Evolutionary conservation across 2,329 filamentous ascomycete genomes (phyloP).

Genomic region (Knoxdaviesia capensis): DNA sequence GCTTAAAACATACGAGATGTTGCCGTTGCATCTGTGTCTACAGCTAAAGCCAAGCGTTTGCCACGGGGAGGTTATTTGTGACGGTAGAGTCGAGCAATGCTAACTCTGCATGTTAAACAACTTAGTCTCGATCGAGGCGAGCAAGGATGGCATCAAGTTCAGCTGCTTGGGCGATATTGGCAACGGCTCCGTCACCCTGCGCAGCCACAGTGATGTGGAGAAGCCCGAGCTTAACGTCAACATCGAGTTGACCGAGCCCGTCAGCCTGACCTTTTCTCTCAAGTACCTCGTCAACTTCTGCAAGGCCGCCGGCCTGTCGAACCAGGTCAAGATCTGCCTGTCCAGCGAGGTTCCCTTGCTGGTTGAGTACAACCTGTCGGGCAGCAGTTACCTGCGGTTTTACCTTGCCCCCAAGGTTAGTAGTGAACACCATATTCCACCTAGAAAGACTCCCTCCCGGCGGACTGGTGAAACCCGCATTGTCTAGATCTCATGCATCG

Average conservation of each 20-base stretch:
- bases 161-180: slow-evolving; percentile 86
- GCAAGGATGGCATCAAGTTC: slow-evolving; percentile 95
- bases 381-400: slow-evolving; percentile 83
- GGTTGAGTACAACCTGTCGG: slow-evolving; percentile 71
- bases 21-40: too few species aligned
- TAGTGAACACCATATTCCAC: slow-evolving; percentile 2
- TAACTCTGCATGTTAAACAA: slow-evolving; percentile 5
- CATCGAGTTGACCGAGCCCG: slow-evolving; percentile 81
- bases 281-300: slow-evolving; percentile 99
- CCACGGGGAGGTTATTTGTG: too few species aligned
- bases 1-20: too few species aligned
- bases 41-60: too few species aligned
- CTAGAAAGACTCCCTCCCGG: too few species aligned
- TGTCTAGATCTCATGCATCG: background rate
- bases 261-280: slow-evolving; percentile 88
- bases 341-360: slow-evolving; percentile 92
- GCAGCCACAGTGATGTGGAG: slow-evolving; percentile 73
- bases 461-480: background rate
- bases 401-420: slow-evolving; percentile 94
- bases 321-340: slow-evolving; percentile 72
- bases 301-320: slow-evolving; percentile 78
- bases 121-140: slow-evolving; percentile 80
- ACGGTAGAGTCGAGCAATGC: background rate
- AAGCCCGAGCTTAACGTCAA: slow-evolving; percentile 72
- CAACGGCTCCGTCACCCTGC: slow-evolving; percentile 79